Evolutionary conservation across 2,329 filamentous ascomycete species (phyloP).

Genomic region (Talaromyces sp.): DNA sequence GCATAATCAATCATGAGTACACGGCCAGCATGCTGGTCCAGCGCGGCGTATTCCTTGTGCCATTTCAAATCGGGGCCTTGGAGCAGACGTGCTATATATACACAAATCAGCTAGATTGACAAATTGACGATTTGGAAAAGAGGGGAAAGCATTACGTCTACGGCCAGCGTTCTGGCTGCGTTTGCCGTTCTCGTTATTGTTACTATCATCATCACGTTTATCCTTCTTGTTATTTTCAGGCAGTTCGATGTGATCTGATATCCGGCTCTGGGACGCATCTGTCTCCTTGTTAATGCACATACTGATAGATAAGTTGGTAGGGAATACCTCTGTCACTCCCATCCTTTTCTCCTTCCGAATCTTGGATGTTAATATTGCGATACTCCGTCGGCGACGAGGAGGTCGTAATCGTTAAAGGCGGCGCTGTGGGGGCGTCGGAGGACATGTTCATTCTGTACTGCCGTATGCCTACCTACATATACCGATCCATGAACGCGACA

Average conservation of each 20-base stretch:
- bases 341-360: background rate
- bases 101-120: background rate
- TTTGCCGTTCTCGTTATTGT: background rate
- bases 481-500: too few relatives aligned
- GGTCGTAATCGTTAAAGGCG: constrained; percentile 10
- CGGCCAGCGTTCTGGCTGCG: background rate
- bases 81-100: constrained; percentile 2
- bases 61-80: constrained; percentile 31
- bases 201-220: background rate
- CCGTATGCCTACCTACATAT: too few relatives aligned
- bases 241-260: constrained; percentile 15
- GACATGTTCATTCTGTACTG: background rate
- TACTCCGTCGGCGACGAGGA: constrained; percentile 14
- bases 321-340: constrained; percentile 1
- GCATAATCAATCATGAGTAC: constrained; percentile 54
- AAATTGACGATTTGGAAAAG: too few relatives aligned
- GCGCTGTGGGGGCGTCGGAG: background rate
- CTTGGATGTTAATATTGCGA: background rate
- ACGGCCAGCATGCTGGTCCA: constrained; percentile 35
- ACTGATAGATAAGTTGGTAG: background rate
- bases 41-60: constrained; percentile 32
- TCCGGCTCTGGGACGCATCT: constrained; percentile 9
- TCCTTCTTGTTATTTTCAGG: background rate
- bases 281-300: too few relatives aligned
- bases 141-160: background rate